Conservation (phyloP, 139 green algal species). For the Chlorella sp. region DNA sequence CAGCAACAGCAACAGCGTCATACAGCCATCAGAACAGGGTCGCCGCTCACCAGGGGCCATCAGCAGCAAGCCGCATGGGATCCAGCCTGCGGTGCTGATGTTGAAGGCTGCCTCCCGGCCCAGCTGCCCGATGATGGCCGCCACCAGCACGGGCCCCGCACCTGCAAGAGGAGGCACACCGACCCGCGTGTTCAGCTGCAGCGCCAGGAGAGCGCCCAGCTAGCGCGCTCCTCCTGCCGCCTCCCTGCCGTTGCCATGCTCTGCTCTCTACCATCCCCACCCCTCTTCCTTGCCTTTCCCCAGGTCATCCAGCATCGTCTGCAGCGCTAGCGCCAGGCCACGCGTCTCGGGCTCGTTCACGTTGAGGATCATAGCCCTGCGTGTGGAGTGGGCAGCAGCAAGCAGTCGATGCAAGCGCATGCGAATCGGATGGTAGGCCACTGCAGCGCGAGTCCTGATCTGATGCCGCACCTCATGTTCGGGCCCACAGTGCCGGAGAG, state of each 20-base stretch:
- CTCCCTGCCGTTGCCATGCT: neutral
- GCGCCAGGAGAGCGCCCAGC: too few species aligned
- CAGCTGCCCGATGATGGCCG: slow-evolving; percentile 57
- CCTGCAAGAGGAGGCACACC: slow-evolving; percentile 17
- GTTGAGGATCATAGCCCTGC: slow-evolving; percentile 75
- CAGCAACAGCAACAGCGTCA: neutral
- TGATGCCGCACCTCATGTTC: slow-evolving; percentile 44
- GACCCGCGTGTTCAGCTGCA: too few species aligned
- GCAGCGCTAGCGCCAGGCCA: slow-evolving; percentile 73
- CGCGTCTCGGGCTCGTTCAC: slow-evolving; percentile 82
- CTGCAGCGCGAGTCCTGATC: neutral
- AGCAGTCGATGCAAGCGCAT: neutral
- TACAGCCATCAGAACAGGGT: neutral
- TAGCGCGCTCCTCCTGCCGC: neutral
- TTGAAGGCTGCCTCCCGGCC: slow-evolving; percentile 71
- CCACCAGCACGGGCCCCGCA: slow-evolving; percentile 73
- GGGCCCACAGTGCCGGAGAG: slow-evolving; percentile 41
- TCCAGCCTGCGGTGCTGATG: slow-evolving; percentile 65
- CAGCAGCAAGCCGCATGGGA: slow-evolving; percentile 73
- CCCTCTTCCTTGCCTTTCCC: slow-evolving; percentile 56
- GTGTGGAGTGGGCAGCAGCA: neutral
- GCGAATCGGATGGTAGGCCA: neutral
- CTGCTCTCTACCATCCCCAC: neutral
- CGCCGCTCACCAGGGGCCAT: slow-evolving; percentile 3
- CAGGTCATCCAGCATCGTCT: slow-evolving; percentile 82